A percentile compares a stretch with the other conserved stretches of the same genome.
Evolutionary conservation across 2,329 filamentous ascomycete genomes (phyloP).

Genomic region (Pseudocercospora crystallina): DNA sequence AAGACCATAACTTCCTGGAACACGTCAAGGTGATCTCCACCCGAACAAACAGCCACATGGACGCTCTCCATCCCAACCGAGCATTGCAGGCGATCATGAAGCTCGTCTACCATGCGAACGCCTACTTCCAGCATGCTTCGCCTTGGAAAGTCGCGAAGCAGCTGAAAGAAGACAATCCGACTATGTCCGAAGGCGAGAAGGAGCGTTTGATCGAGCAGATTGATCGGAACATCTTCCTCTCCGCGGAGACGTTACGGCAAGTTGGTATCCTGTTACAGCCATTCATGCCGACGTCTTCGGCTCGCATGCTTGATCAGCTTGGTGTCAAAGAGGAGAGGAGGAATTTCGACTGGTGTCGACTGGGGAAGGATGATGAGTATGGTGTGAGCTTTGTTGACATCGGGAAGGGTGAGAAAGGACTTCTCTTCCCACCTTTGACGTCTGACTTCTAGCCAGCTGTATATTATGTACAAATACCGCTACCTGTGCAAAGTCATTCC

Average conservation of each 20-base stretch:
- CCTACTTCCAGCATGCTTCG: slow-evolving; percentile 61
- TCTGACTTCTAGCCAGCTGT: slow-evolving; percentile 25
- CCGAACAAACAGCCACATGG: slow-evolving; percentile 58
- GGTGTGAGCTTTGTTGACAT: slow-evolving; percentile 52
- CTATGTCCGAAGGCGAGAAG: slow-evolving; percentile 33
- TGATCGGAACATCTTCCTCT: slow-evolving; percentile 65
- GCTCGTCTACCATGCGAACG: slow-evolving; percentile 64
- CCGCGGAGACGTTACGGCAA: slow-evolving; percentile 75
- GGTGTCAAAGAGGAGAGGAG: slow-evolving; percentile 66
- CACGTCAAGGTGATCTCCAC: slow-evolving; percentile 35
- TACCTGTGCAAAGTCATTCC: background rate
- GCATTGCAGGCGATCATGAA: slow-evolving; percentile 67
- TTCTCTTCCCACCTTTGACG: slow-evolving; percentile 53
- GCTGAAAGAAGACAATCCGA: slow-evolving; percentile 24
- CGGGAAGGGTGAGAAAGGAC: slow-evolving; percentile 45
- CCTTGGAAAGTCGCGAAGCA: slow-evolving; percentile 66
- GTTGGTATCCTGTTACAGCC: slow-evolving; percentile 83
- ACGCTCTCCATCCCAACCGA: slow-evolving; percentile 60
- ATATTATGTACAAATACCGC: too few relatives aligned
- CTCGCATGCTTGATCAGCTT: slow-evolving; percentile 71
- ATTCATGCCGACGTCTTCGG: slow-evolving; percentile 80
- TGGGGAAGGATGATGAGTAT: slow-evolving; percentile 69
- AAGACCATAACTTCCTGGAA: slow-evolving; percentile 4
- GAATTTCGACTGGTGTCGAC: slow-evolving; percentile 60
- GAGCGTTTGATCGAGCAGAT: slow-evolving; percentile 43